Conservation (phyloP, 441 rosid genomes). For the Sinapis alba region DNA sequence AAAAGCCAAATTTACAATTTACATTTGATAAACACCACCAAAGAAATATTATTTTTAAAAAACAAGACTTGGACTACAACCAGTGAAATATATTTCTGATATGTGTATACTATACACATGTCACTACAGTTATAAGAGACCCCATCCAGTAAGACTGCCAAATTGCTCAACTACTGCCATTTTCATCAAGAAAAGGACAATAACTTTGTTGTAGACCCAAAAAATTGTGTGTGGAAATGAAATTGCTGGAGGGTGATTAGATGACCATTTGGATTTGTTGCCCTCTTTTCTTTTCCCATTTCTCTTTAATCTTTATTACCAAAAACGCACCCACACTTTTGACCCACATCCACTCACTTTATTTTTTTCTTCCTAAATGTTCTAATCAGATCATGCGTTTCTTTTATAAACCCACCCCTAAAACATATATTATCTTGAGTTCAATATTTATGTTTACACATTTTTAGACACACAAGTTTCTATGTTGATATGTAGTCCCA, state of each 20-base stretch:
- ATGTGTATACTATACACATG: neutral
- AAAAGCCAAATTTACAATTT: neutral
- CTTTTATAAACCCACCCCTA: neutral
- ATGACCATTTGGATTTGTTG: constrained; percentile 42
- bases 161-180: constrained; percentile 9
- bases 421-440: constrained; percentile 1
- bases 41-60: neutral
- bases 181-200: constrained; percentile 1
- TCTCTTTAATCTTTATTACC: constrained; percentile 33
- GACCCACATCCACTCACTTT: constrained; percentile 34
- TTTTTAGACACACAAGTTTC: constrained; percentile 24
- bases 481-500: neutral
- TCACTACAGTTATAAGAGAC: neutral
- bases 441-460: constrained; percentile 18
- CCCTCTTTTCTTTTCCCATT: neutral
- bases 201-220: neutral
- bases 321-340: constrained; percentile 42
- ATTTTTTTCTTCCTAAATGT: constrained; percentile 6
- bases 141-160: constrained; percentile 12
- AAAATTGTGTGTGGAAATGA: constrained; percentile 27
- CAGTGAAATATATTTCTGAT: neutral
- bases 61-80: constrained; percentile 12
- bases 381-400: constrained; percentile 7
- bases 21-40: neutral
- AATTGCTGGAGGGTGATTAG: constrained; percentile 44